Percentiles rank a stretch among this genome's conserved stretches.
Evolutionary conservation across 208 protist genomes (phyloP).

Genomic region (Acanthamoeba culbertsoni): DNA sequence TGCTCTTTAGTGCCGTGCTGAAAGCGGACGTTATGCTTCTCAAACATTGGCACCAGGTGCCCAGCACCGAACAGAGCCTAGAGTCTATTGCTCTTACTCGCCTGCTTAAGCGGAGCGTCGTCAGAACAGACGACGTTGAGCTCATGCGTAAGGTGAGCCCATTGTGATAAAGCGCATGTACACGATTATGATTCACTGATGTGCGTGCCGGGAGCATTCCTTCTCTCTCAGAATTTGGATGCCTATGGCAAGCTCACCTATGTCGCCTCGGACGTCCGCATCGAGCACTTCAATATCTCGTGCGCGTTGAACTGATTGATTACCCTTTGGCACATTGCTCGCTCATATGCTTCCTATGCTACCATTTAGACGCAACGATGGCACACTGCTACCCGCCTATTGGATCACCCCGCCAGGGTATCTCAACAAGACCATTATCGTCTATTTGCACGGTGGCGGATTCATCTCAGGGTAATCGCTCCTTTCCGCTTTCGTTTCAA

Average conservation of each 20-base stretch:
- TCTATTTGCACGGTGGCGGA: slow-evolving; percentile 32
- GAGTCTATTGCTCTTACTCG: background rate
- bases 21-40: background rate
- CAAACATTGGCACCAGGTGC: background rate
- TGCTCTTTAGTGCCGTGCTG: background rate
- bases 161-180: too few relatives aligned
- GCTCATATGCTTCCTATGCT: background rate
- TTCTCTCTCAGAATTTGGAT: slow-evolving; percentile 29
- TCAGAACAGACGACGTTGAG: background rate
- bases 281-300: slow-evolving; percentile 19
- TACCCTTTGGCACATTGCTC: too few relatives aligned
- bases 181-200: too few relatives aligned
- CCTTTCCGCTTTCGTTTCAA: background rate
- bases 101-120: background rate
- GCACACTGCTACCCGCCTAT: background rate
- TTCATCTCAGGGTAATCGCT: background rate
- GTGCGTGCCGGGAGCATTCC: too few relatives aligned
- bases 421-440: background rate
- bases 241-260: background rate
- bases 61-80: background rate
- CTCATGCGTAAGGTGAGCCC: background rate
- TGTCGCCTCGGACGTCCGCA: background rate
- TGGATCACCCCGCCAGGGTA: background rate
- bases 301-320: too few relatives aligned
- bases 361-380: background rate